These are phyloP conservation scores for Exserohilum turcica DNA, from an alignment of 2,329 filamentous ascomycete species.

Conservation along the genomic window DNA sequence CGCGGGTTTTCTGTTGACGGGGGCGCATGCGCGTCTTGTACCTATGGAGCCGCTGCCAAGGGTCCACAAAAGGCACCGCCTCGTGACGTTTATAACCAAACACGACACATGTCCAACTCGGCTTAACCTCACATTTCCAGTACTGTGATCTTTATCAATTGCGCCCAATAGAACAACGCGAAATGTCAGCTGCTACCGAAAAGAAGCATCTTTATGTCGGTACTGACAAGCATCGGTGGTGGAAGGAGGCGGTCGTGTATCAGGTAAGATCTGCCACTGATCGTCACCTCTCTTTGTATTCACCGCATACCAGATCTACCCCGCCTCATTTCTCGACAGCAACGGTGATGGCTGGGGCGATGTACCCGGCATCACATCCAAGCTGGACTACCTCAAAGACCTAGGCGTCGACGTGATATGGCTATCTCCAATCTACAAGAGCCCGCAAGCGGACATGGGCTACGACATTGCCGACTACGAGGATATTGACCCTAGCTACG, in stretches of 20 bases:
- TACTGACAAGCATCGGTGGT: slow-evolving; percentile 55
- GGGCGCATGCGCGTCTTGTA: slow-evolving; percentile 4
- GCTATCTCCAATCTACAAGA: slow-evolving; percentile 52
- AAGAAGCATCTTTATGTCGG: slow-evolving; percentile 38
- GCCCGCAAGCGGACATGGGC: slow-evolving; percentile 52
- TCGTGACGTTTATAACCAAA: slow-evolving; percentile 6
- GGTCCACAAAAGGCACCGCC: slow-evolving; percentile 4
- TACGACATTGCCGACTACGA: slow-evolving; percentile 51
- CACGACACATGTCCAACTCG: background rate
- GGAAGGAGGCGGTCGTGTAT: slow-evolving; percentile 66
- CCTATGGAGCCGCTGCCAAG: slow-evolving; percentile 1
- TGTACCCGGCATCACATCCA: slow-evolving; percentile 61
- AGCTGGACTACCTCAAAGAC: slow-evolving; percentile 61
- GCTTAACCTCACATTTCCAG: background rate
- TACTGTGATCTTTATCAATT: background rate
- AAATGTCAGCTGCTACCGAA: slow-evolving; percentile 11
- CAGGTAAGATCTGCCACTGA: slow-evolving; percentile 43
- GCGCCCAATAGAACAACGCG: background rate
- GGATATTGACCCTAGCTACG: slow-evolving; percentile 47
- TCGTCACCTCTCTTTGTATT: slow-evolving; percentile 1
- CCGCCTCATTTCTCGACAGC: slow-evolving; percentile 64
- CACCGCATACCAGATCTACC: slow-evolving; percentile 54
- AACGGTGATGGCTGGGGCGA: slow-evolving; percentile 63
- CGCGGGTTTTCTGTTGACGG: too few species aligned
- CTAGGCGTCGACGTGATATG: slow-evolving; percentile 51